Conservation (phyloP, 2,329 filamentous ascomycete genomes). For the Talaromyces islandicus region DNA sequence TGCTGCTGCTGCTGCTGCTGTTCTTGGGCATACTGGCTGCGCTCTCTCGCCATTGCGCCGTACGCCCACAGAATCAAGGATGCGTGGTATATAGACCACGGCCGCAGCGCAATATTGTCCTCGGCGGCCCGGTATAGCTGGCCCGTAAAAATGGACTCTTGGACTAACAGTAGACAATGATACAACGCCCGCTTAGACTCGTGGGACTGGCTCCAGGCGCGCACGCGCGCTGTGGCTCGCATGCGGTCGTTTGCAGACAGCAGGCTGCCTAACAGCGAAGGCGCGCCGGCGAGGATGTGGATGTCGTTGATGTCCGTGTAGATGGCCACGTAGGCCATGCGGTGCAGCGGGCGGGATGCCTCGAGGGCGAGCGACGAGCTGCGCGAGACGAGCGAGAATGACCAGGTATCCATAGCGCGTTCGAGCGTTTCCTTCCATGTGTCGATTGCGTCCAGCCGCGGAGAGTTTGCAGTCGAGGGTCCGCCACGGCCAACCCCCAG, state of each 20-base stretch:
- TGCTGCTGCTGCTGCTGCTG: not conserved
- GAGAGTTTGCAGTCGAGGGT: constrained; percentile 2
- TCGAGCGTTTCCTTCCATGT: constrained; percentile 22
- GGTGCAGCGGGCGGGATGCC: constrained; percentile 17
- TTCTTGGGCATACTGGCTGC: not conserved
- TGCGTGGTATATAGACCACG: constrained; percentile 21
- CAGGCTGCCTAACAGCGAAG: constrained; percentile 17
- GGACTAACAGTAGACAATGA: constrained; percentile 19
- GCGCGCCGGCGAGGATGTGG: constrained; percentile 20
- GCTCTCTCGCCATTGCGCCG: constrained; percentile 15
- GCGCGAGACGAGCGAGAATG: constrained; percentile 20
- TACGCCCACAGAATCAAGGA: constrained; percentile 21
- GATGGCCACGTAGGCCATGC: constrained; percentile 21
- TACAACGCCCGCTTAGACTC: constrained; percentile 18
- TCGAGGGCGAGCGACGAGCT: constrained; percentile 19
- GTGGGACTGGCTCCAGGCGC: constrained; percentile 16
- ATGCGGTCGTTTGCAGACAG: constrained; percentile 15
- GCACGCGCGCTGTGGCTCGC: constrained; percentile 15
- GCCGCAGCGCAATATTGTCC: constrained; percentile 20
- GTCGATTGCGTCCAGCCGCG: constrained; percentile 13
- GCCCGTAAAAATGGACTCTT: constrained; percentile 20
- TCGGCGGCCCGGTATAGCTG: constrained; percentile 15
- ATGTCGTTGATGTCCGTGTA: constrained; percentile 23
- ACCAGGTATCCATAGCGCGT: constrained; percentile 22
- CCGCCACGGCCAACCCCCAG: constrained; percentile 15